Conservation (phyloP, 768 basidiomycete genomes). For the Suillus clintonianus region DNA sequence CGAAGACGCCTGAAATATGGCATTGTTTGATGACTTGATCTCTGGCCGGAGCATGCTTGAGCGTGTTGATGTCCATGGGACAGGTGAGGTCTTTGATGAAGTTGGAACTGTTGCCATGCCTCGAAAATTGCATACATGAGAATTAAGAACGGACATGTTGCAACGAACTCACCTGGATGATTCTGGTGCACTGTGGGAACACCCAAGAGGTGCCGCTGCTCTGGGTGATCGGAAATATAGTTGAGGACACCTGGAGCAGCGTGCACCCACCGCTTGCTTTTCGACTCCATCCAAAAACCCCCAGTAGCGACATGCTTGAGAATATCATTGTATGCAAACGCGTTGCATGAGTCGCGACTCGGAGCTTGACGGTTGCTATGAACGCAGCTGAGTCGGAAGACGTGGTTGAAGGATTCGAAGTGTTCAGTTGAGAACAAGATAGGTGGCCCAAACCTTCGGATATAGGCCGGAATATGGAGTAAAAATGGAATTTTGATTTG, state of each 20-base stretch:
- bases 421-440: conserved; percentile 30
- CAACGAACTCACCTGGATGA: conserved; percentile 4
- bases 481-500: conserved; percentile 35
- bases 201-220: conserved; percentile 6
- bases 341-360: conserved; percentile 19
- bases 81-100: neutral
- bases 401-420: conserved; percentile 30
- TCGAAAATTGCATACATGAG: neutral
- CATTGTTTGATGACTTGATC: neutral
- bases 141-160: neutral
- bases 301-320: conserved; percentile 20
- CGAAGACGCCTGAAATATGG: neutral
- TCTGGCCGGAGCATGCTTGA: conserved; percentile 1
- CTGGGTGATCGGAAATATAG: conserved; percentile 9
- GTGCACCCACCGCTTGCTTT: neutral
- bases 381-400: conserved; percentile 25
- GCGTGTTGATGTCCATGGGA: conserved; percentile 5
- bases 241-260: neutral
- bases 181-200: neutral
- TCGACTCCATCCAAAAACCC: conserved; percentile 14
- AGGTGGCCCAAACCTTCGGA: conserved; percentile 28
- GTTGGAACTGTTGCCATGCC: neutral
- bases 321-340: conserved; percentile 10
- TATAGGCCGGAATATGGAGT: conserved; percentile 26
- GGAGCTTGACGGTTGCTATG: conserved; percentile 34